Base-by-base conservation (phyloP, 345 rosid species). In the Nasturtium officinale region DNA sequence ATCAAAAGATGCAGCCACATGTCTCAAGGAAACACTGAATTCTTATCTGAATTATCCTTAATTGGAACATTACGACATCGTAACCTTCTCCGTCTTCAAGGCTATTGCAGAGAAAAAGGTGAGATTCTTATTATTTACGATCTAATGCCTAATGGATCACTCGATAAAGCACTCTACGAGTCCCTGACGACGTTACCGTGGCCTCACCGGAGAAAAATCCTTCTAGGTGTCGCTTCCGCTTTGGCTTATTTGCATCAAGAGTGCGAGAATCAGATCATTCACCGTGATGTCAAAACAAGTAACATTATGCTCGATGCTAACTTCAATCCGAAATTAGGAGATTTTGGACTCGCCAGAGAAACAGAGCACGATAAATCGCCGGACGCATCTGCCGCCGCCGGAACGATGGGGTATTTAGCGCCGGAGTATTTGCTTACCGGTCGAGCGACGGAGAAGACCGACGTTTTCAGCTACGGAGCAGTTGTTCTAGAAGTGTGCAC, bases 381-480 rank as follows among this genome's bases (percentile, higher is more conserved):
- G 0, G 92, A 92, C 23, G 98, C 98, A 12, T 92, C 98, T 3
- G 91, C 86, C 7, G 99, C 98, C 0, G 99, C 99, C 0, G 99
- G 99, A 6, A 96, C 99, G 21, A 92, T 96, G 99, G 99, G 99
- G 18, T 96, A 96, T 60, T 79, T 96, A 43, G 99, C 99, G 13
- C 99, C 99, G 2, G 99, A 96, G 67, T 96, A 96, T 72, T 78
- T 96, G 5, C 60, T 85, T 6, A 96, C 99, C 1, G 98, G 99
- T 28, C 83, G 98, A 72, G 99, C 98, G 0, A 82, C 88, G 0
- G 99, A 91, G 60, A 90, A 92, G 79, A 89, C 97, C 3, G 99
- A 96, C 40, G 96, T 89, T 53, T 96, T 86, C 37, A 96, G 99
- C 73, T 96, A 83, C 20, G 99, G 99, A 1, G 96, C 99, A 0